Evolutionary conservation across 176 grass and related monocot genomes (phyloP), one percentile per base, ranked within the genome.

Genomic region (Echinochloa phyllopogon): DNA sequence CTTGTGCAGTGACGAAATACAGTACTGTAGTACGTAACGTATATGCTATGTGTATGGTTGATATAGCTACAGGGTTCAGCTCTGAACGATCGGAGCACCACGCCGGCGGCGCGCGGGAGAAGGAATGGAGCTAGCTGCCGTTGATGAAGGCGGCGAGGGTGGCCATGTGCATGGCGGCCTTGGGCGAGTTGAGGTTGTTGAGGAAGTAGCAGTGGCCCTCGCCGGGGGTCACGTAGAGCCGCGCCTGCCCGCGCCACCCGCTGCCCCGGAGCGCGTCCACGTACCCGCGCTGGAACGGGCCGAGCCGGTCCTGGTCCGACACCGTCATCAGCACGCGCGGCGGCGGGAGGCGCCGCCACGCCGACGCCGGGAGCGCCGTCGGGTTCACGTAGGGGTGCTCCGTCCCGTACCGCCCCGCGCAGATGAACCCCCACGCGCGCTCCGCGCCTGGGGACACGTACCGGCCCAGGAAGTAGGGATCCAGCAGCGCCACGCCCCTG

Each of bases 331-430:
- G 87, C 74, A 94, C 87, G 0, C 87, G 74, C 41, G 23, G 0
- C 3, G 79, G 37, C 6, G 65, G 83, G 3, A 97, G 68, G 38
- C 67, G 75, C 64, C 80, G 78, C 89, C 77, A 85, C 67, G 69
- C 82, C 50, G 71, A 8, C 63, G 69, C 47, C 42, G 79, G 56
- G 27, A 71, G 74, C 48, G 87, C 89, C 92, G 82, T 37, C 16
- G 94, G 92, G 76, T 97, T 88, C 62, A 97, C 72, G 60, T 79
- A 86, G 37, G 82, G 89, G 82, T 97, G 84, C 24, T 75, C 82
- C 75, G 55, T 89, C 47, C 86, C 94, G 72, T 85, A 89, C 47
- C 75, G 27, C 23, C 91, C 84, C 21, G 82, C 89, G 73, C 91
- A 92, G 76, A 97, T 86, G 82, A 89, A 85, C 29, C 67, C 72